These are phyloP conservation scores for Xerocomus spinulosus DNA, from an alignment of 768 basidiomycete genomes.

Conservation along the genomic window DNA sequence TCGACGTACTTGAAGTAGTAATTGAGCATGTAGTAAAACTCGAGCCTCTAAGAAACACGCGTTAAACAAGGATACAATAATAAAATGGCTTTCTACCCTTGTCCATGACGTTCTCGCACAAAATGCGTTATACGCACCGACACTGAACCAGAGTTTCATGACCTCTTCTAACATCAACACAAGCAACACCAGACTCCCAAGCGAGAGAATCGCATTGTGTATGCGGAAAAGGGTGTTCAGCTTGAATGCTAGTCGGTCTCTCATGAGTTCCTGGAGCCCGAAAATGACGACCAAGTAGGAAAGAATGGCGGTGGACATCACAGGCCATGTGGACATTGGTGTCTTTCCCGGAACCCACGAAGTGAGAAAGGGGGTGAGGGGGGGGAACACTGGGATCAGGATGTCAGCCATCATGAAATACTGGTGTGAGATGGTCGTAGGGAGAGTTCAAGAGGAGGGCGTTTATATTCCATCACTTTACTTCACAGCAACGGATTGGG, in stretches of 20 bases:
- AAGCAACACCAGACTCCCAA: conserved; percentile 75
- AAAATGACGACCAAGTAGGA: conserved; percentile 85
- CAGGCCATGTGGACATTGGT: conserved; percentile 71
- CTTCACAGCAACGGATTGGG: neutral
- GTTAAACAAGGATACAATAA: conserved; percentile 1
- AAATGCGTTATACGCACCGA: conserved; percentile 70
- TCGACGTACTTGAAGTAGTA: conserved; percentile 98
- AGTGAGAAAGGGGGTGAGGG: conserved; percentile 50
- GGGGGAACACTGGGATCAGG: conserved; percentile 6
- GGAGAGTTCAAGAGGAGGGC: neutral
- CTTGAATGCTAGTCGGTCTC: conserved; percentile 60
- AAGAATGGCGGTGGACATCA: conserved; percentile 62
- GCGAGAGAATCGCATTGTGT: conserved; percentile 83
- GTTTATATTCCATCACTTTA: neutral
- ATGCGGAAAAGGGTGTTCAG: conserved; percentile 74
- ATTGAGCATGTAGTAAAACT: conserved; percentile 96
- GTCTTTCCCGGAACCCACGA: conserved; percentile 71
- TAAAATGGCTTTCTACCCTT: conserved; percentile 48
- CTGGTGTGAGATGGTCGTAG: neutral
- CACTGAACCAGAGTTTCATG: conserved; percentile 61
- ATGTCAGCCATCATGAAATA: conserved; percentile 6
- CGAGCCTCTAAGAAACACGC: conserved; percentile 55
- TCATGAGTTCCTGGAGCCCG: conserved; percentile 77
- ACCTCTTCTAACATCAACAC: conserved; percentile 83
- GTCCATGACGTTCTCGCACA: conserved; percentile 80